A percentile compares a stretch with the other conserved stretches of the same genome.
These are phyloP conservation scores for Tricholoma terreum DNA, from an alignment of 768 basidiomycete species.

Conservation along the genomic window DNA sequence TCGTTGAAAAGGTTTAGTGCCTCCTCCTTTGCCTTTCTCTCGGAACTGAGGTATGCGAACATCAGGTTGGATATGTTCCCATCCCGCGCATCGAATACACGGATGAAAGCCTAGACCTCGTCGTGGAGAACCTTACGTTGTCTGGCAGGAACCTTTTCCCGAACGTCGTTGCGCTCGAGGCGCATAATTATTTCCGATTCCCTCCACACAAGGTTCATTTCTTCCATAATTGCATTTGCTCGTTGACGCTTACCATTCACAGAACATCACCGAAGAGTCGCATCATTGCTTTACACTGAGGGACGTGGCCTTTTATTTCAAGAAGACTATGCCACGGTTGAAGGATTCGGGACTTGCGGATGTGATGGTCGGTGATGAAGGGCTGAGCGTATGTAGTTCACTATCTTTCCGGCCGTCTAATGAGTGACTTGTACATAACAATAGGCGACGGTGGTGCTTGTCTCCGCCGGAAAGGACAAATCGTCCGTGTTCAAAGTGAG, in stretches of 20 bases:
- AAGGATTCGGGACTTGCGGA: slow-evolving; percentile 84
- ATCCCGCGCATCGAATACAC: slow-evolving; percentile 95
- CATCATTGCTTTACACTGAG: slow-evolving; percentile 76
- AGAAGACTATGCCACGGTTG: slow-evolving; percentile 79
- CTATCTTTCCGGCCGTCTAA: too few relatives aligned
- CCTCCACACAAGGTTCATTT: slow-evolving; percentile 55
- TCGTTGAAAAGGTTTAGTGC: slow-evolving; percentile 74
- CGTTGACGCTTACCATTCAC: not conserved
- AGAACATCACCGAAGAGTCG: slow-evolving; percentile 47
- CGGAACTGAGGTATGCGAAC: too few relatives aligned
- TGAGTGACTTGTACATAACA: too few relatives aligned
- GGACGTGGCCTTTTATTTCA: slow-evolving; percentile 92
- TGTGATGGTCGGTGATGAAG: slow-evolving; percentile 79
- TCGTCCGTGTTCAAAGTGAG: slow-evolving; percentile 73
- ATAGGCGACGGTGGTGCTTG: slow-evolving; percentile 59
- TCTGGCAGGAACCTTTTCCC: slow-evolving; percentile 90
- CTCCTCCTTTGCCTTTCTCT: too few relatives aligned
- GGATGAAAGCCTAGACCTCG: slow-evolving; percentile 80
- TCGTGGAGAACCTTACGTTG: slow-evolving; percentile 90
- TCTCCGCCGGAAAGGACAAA: slow-evolving; percentile 54
- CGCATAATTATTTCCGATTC: slow-evolving; percentile 81
- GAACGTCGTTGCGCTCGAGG: slow-evolving; percentile 67
- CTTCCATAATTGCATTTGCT: not conserved
- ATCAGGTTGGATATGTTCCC: slow-evolving; percentile 77
- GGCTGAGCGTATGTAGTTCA: slow-evolving; percentile 55